Percentiles rank a stretch among this genome's conserved stretches.
These are phyloP conservation scores for Malassezia psittaci DNA, from an alignment of 1,284 basidiomycete species.

Conservation along the genomic window DNA sequence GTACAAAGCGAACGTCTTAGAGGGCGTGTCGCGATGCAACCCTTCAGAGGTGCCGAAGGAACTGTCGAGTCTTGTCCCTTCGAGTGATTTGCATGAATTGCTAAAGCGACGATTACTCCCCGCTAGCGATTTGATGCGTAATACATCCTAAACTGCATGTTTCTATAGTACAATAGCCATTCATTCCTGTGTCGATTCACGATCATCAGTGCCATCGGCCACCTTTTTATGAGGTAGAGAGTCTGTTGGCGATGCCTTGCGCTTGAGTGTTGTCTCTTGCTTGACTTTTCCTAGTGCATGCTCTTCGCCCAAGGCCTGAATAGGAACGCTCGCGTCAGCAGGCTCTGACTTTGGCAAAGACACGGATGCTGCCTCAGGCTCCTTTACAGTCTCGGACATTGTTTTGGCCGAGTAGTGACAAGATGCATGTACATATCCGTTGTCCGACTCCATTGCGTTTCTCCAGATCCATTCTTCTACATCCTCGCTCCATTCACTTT, in stretches of 20 bases:
- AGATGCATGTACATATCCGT: slow-evolving; percentile 48
- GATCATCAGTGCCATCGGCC: background rate
- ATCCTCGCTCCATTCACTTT: slow-evolving; percentile 85
- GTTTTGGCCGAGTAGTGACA: slow-evolving; percentile 44
- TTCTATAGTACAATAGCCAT: background rate
- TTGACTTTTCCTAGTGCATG: background rate
- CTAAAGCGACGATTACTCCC: background rate
- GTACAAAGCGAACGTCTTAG: background rate
- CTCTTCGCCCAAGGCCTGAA: background rate
- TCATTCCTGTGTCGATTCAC: background rate
- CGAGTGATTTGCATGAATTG: background rate
- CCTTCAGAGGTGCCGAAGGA: background rate
- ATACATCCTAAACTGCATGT: background rate
- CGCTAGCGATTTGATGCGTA: background rate
- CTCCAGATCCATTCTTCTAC: slow-evolving; percentile 98
- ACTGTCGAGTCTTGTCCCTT: background rate
- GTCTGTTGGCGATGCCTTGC: slow-evolving; percentile 1
- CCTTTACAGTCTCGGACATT: slow-evolving; percentile 28
- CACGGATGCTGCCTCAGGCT: background rate
- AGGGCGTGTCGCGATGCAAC: background rate
- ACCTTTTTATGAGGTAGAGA: background rate
- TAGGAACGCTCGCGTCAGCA: too few species aligned
- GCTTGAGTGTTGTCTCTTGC: slow-evolving; percentile 3
- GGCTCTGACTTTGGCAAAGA: too few species aligned
- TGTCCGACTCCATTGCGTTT: slow-evolving; percentile 74